Evolutionary conservation across 176 grass and related monocot species (phyloP).

Genomic region (Carex littledalei): DNA sequence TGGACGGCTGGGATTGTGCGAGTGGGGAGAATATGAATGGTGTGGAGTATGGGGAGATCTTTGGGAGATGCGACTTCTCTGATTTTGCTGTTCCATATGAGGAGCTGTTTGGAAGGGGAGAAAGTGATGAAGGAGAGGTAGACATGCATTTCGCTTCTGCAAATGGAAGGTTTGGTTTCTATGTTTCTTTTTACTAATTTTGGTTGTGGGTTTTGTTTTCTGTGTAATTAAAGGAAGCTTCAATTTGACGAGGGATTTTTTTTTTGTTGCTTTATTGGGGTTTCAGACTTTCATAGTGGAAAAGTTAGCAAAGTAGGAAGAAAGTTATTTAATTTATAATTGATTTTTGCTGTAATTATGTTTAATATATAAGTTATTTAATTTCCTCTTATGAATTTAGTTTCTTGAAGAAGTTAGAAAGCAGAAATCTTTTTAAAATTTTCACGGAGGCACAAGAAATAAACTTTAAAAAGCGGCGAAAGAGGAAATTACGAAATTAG

Average conservation of each 20-base stretch:
- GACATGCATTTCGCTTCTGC: too few relatives aligned
- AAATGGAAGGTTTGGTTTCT: too few relatives aligned
- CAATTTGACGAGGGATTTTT: too few relatives aligned
- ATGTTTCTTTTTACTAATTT: too few relatives aligned
- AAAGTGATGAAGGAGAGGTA: conserved; percentile 18
- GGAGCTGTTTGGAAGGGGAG: conserved; percentile 44
- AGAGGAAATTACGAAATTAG: too few relatives aligned
- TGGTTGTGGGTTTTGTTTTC: too few relatives aligned
- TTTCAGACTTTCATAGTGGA: not conserved
- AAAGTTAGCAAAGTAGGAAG: not conserved
- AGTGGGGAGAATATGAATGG: not conserved
- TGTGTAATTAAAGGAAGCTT: too few relatives aligned
- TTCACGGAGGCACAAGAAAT: too few relatives aligned
- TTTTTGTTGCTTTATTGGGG: not conserved
- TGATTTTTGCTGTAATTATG: not conserved
- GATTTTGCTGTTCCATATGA: conserved; percentile 59
- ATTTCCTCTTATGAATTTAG: not conserved
- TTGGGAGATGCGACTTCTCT: conserved; percentile 50
- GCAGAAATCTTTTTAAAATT: not conserved
- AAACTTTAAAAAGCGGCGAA: too few relatives aligned
- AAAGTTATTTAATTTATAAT: not conserved
- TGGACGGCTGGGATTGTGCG: too few relatives aligned
- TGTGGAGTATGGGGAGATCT: conserved; percentile 73
- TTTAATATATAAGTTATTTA: not conserved
- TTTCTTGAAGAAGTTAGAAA: not conserved